Percentiles rank a stretch among this genome's conserved stretches.
Conservation (phyloP, 306 rosid species). For the Cicer pinnatifidum region DNA sequence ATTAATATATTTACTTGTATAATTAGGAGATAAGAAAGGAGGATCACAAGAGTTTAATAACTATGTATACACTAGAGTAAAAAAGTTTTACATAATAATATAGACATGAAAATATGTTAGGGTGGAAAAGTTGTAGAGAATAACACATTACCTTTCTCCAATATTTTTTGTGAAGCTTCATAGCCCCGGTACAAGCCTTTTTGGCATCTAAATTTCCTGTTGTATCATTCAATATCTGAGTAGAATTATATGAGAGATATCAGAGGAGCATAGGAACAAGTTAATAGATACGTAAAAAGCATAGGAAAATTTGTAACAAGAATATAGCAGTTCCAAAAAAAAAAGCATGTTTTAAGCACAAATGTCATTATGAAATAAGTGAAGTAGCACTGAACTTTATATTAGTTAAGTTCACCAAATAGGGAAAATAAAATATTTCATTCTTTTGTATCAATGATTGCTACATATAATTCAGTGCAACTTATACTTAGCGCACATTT, state of each 20-base stretch:
- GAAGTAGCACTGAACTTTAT: background rate
- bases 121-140: conserved; percentile 18
- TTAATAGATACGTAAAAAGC: background rate
- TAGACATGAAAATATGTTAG: background rate
- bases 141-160: conserved; percentile 70
- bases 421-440: background rate
- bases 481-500: background rate
- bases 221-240: conserved; percentile 89
- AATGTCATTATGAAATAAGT: conserved; percentile 11
- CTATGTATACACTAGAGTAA: background rate
- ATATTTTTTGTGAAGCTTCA: conserved; percentile 96
- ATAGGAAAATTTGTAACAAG: conserved; percentile 15
- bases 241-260: conserved; percentile 15
- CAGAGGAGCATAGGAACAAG: conserved; percentile 18
- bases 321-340: background rate
- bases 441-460: conserved; percentile 3
- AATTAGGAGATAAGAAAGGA: background rate
- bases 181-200: conserved; percentile 92
- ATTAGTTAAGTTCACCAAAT: conserved; percentile 9
- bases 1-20: conserved; percentile 30
- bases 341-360: conserved; percentile 11
- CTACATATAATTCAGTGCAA: conserved; percentile 31
- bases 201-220: conserved; percentile 94
- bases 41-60: background rate
- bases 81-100: background rate